Percentiles rank a stretch among this genome's conserved stretches.
phyloP scores from a whole-genome alignment of 2,329 filamentous ascomycete species.

The Sclerotinia borealis region DNA sequence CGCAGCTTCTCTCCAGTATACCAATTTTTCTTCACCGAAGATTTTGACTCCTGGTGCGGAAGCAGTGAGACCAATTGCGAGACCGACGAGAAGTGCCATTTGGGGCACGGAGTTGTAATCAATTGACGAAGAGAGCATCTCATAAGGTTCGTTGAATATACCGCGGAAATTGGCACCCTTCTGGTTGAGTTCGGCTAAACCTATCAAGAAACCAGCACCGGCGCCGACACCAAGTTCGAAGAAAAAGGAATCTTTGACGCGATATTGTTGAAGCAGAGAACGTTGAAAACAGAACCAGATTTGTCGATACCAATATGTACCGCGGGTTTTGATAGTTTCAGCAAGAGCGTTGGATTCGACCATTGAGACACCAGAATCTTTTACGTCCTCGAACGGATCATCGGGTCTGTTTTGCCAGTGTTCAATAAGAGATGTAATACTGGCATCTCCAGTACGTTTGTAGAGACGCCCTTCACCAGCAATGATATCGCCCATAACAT shows the following conservation, averaged over 20 bases:
- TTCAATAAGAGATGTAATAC: slow-evolving; percentile 43
- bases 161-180: slow-evolving; percentile 49
- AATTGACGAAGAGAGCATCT: slow-evolving; percentile 44
- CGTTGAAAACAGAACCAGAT: slow-evolving; percentile 47
- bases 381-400: not conserved
- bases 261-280: slow-evolving; percentile 51
- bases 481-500: slow-evolving; percentile 56
- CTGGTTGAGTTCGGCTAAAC: slow-evolving; percentile 44
- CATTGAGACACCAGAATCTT: slow-evolving; percentile 25
- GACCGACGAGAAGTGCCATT: slow-evolving; percentile 45
- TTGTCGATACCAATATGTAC: slow-evolving; percentile 44
- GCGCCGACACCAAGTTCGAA: slow-evolving; percentile 49
- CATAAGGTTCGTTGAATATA: slow-evolving; percentile 45
- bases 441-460: slow-evolving; percentile 41
- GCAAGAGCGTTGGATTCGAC: slow-evolving; percentile 39
- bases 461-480: slow-evolving; percentile 50
- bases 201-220: slow-evolving; percentile 48
- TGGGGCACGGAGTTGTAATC: slow-evolving; percentile 47
- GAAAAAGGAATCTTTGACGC: slow-evolving; percentile 44
- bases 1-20: slow-evolving; percentile 50
- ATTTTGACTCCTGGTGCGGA: slow-evolving; percentile 48
- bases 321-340: slow-evolving; percentile 43
- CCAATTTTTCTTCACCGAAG: slow-evolving; percentile 34
- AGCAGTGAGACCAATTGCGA: slow-evolving; percentile 50
- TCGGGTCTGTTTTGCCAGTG: slow-evolving; percentile 37